phyloP scores from a whole-genome alignment of 495 filamentous ascomycete genomes.

The Penicillium lividum region DNA sequence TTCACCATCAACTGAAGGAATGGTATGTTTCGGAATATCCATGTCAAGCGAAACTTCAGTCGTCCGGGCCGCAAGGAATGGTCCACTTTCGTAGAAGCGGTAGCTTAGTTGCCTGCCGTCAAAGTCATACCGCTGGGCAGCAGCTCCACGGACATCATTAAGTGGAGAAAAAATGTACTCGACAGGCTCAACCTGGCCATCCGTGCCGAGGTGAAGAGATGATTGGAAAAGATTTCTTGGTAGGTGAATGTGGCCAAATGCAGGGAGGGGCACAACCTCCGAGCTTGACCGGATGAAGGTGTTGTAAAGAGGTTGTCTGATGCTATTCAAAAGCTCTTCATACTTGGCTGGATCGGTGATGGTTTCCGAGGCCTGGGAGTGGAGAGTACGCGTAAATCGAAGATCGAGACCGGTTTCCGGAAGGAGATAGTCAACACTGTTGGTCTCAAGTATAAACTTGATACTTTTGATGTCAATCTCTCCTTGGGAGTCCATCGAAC shows the following conservation, averaged over 20 bases:
- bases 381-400: constrained; percentile 41
- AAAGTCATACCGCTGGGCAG: constrained; percentile 33
- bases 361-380: constrained; percentile 26
- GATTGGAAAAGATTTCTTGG: constrained; percentile 21
- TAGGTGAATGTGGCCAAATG: constrained; percentile 35
- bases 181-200: constrained; percentile 12
- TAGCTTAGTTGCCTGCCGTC: constrained; percentile 32
- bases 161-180: constrained; percentile 42
- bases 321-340: constrained; percentile 16
- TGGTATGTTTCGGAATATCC: constrained; percentile 14
- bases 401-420: constrained; percentile 44
- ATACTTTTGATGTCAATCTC: constrained; percentile 26
- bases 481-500: neutral
- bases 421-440: constrained; percentile 43
- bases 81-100: constrained; percentile 35
- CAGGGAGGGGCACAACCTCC: constrained; percentile 23
- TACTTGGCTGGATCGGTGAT: constrained; percentile 5
- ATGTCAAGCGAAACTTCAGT: constrained; percentile 37
- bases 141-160: constrained; percentile 27
- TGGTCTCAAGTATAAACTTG: constrained; percentile 34
- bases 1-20: neutral
- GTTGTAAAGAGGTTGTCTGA: constrained; percentile 22
- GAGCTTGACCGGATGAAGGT: constrained; percentile 13
- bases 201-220: constrained; percentile 2
- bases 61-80: constrained; percentile 28